A percentile compares a stretch with the other conserved stretches of the same genome.
Evolutionary conservation across 441 rosid species (phyloP).

Genomic region (Mallotus japonicus): DNA sequence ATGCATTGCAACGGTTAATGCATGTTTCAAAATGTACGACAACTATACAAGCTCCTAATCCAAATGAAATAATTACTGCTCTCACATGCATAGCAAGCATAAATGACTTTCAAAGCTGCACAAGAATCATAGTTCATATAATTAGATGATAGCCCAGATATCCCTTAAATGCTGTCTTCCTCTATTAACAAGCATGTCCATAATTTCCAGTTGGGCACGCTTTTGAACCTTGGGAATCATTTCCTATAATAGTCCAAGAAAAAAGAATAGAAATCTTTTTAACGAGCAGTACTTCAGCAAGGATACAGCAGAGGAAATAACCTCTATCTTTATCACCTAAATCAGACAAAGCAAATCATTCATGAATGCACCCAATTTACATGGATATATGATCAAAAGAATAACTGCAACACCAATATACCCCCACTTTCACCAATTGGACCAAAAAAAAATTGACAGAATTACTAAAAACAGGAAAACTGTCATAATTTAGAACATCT

Average conservation of each 20-base stretch:
- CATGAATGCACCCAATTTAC: neutral
- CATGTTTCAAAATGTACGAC: neutral
- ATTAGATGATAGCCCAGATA: neutral
- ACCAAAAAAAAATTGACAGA: neutral
- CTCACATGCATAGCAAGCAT: neutral
- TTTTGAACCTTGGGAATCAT: neutral
- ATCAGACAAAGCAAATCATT: neutral
- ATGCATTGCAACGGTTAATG: neutral
- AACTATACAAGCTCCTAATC: neutral
- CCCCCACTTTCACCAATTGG: neutral
- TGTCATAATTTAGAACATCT: conserved; percentile 13
- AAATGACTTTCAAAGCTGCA: neutral
- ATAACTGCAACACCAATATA: neutral
- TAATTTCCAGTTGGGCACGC: neutral
- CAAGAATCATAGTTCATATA: neutral
- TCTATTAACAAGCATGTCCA: neutral
- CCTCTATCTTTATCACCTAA: conserved; percentile 4
- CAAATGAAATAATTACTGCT: neutral
- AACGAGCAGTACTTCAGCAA: neutral
- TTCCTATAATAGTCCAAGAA: neutral
- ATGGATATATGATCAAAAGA: neutral
- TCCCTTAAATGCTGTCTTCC: neutral
- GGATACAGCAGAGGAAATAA: neutral
- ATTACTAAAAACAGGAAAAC: neutral
- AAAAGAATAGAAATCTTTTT: neutral